These are phyloP conservation scores for Globisporangium uncinulatum DNA, from an alignment of 352 stramenopile genomes.

Conservation along the genomic window DNA sequence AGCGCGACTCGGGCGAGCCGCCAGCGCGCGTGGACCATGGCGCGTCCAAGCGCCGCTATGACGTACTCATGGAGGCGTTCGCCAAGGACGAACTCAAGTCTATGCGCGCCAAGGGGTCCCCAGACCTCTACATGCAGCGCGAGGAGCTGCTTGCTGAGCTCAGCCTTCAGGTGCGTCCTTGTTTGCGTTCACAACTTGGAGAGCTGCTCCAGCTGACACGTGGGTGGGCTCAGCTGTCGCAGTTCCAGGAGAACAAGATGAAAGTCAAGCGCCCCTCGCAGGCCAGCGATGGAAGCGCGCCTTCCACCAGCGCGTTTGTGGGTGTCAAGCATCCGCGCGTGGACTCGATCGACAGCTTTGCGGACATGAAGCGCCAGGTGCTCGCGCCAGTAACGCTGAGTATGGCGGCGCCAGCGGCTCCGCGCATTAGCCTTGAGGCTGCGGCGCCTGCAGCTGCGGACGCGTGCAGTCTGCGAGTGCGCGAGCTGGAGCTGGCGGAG, in stretches of 20 bases:
- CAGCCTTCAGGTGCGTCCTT: conserved; percentile 11
- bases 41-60: conserved; percentile 11
- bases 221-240: conserved; percentile 11
- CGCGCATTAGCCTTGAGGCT: background rate
- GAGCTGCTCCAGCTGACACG: too few species aligned
- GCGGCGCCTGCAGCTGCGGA: too few species aligned
- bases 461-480: too few species aligned
- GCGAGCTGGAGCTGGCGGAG: conserved; percentile 9
- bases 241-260: conserved; percentile 11
- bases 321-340: background rate
- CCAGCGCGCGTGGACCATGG: conserved; percentile 12
- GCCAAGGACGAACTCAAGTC: conserved; percentile 16
- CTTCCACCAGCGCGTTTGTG: background rate
- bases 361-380: background rate
- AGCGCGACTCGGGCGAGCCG: conserved; percentile 9
- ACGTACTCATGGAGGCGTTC: conserved; percentile 13
- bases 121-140: conserved; percentile 10
- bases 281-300: background rate
- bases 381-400: background rate
- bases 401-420: conserved; percentile 2
- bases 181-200: too few species aligned
- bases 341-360: background rate
- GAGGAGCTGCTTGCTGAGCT: conserved; percentile 14
- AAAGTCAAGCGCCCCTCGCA: conserved; percentile 8
- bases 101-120: conserved; percentile 12